Base-by-base conservation (phyloP, 1,284 basidiomycete genomes). In the Austroboletus olivaceoglutinosus region DNA sequence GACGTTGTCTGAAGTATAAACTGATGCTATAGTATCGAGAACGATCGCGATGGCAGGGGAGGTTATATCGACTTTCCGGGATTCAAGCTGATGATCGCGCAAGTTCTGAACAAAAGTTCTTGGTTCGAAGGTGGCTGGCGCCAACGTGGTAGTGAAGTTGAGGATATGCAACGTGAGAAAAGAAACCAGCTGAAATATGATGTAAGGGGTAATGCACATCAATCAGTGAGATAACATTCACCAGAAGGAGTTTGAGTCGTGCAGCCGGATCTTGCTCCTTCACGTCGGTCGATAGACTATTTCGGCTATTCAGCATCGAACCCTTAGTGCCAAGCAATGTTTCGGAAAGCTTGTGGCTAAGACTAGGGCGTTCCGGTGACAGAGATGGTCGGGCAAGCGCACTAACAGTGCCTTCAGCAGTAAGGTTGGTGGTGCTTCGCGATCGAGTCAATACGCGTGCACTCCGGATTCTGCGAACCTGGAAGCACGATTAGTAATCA, bases 61-160 rank as follows among this genome's bases (percentile, higher is more conserved):
- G 2, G 79, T 78, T 43, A 86, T 75, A 54, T 89, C 84, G 21
- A 89, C 86, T 51, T 78, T 82, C 44, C 76, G 75, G 12, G 70
- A 56, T 42, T 70, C 68, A 58, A 57, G 69, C 63, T 57, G 68
- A 56, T 54, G 60, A 60, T 60, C 65, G 50, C 55, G 41, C 36
- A 52, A 50, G 44, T 55, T 21, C 52, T 54, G 58, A 47, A 55
- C 15, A 44, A 57, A 48, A 12, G 49, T 57, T 47, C 56, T 60
- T 3, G 68, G 63, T 4, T 69, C 64, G 6, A 55, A 43, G 4
- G 68, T 51, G 27, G 70, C 79, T 36, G 89, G 84, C 0, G 93
- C 90, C 45, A 99, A 81, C 0, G 96, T 96, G 1, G 96, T 93
- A 70, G 89, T 89, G 51, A 98, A 81, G 75, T 98, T 99, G 59